Conservation (phyloP, 1,284 basidiomycete species). For the Xerocomus nothofagi region DNA sequence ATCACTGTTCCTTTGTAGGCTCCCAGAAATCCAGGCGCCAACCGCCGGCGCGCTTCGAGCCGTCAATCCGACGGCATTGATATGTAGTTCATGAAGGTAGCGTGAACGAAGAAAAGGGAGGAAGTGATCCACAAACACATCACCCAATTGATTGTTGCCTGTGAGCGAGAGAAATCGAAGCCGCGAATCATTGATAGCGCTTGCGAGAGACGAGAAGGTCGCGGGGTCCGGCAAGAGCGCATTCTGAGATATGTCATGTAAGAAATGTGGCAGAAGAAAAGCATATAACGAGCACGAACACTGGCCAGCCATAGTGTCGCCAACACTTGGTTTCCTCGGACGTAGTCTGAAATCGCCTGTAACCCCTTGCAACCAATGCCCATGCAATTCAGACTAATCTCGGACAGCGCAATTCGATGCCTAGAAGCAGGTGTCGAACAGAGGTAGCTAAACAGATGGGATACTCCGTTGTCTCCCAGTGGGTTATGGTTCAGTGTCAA, state of each 20-base stretch:
- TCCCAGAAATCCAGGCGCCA: constrained; percentile 29
- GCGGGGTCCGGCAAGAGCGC: constrained; percentile 22
- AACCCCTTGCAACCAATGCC: constrained; percentile 56
- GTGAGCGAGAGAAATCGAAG: constrained; percentile 32
- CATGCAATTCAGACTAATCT: constrained; percentile 59
- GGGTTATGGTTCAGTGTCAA: constrained; percentile 58
- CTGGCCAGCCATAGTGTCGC: constrained; percentile 54
- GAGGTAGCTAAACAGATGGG: constrained; percentile 56
- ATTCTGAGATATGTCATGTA: constrained; percentile 25
- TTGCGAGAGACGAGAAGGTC: constrained; percentile 31
- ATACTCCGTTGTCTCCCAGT: constrained; percentile 60
- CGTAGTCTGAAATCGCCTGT: constrained; percentile 50
- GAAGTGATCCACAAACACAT: constrained; percentile 30
- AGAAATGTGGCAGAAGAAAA: constrained; percentile 1
- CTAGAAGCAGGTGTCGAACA: constrained; percentile 46
- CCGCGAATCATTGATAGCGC: constrained; percentile 28
- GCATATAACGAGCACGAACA: constrained; percentile 41
- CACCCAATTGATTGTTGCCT: constrained; percentile 25
- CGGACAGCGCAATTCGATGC: constrained; percentile 43
- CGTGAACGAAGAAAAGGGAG: constrained; percentile 31
- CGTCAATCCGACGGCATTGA: constrained; percentile 32
- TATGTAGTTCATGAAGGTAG: constrained; percentile 31
- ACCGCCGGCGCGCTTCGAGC: constrained; percentile 26
- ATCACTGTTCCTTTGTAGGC: constrained; percentile 2
- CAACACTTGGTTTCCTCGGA: constrained; percentile 48